Evolutionary conservation across 352 stramenopile genomes (phyloP), one percentile per base, ranked within the genome.

Genomic region (Phytophthora constricta): DNA sequence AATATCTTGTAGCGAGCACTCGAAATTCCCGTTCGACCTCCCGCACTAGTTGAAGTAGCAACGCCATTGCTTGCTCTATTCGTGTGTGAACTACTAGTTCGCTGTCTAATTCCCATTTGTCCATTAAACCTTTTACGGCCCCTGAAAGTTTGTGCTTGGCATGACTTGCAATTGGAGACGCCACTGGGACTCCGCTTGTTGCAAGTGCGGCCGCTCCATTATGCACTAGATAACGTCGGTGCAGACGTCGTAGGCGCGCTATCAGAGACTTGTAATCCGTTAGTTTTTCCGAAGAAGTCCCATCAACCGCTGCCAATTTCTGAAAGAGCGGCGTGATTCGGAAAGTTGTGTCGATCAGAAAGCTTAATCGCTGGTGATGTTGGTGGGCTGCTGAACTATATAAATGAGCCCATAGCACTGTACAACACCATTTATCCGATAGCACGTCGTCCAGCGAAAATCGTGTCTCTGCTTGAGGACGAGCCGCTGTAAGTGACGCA

Each of bases 371-470:
- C 14, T 89, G 68, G 34, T 89, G 79, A 26, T 88, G 77, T 5
- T 72, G 50, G 17, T 65, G 56, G 20, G 11, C 25, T 11, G 58
- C 54, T 31, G 74, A 75, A 23, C 80, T 84, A 61, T 88, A 95
- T 20, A 93, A 57, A 42, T 82, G 80, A 4, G 81, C 75, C 84
- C 83, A 95, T 19, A 95, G 86, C 5, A 95, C 87, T 1, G 73
- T 88, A 52, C 76, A 90, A 26, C 67, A 79, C 77, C 87, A 90
- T 64, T 90, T 77, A 53, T 85, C 88, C 3, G 76, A 71, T 2
- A 95, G 68, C 3, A 93, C 65, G 22, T 80, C 70, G 20, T 92
- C 80, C 17, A 93, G 63, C 10, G 72, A 79, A 52, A 55, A 70
- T 13, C 45, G 68, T 9, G 55, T 50, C 34, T 58, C 50, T 60